Evolutionary conservation across 176 grass and related monocot genomes (phyloP).

Genomic region (Oryza meridionalis): DNA sequence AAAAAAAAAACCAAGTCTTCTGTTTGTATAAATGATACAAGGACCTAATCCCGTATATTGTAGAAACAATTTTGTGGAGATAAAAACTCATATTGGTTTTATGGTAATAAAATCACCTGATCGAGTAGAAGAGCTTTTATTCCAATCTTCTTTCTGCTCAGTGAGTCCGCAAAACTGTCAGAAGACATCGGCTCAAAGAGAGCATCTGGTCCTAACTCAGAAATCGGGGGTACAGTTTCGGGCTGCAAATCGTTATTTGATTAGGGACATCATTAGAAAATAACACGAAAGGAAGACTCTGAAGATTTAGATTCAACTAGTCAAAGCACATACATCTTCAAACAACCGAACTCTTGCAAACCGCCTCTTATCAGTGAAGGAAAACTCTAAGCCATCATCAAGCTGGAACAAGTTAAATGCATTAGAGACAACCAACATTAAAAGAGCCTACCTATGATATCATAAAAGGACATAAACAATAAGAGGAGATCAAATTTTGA

Average conservation of each 20-base stretch:
- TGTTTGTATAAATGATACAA: slow-evolving; percentile 17
- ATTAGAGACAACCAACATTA: not conserved
- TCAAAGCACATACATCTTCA: slow-evolving; percentile 64
- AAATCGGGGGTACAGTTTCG: slow-evolving; percentile 82
- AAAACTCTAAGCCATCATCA: slow-evolving; percentile 94
- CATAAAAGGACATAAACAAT: not conserved
- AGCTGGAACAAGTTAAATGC: slow-evolving; percentile 52
- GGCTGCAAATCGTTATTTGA: slow-evolving; percentile 56
- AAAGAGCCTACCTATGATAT: not conserved
- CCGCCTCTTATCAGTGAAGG: slow-evolving; percentile 96
- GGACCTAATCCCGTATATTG: not conserved
- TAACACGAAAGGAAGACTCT: not conserved
- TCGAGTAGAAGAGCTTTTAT: slow-evolving; percentile 93
- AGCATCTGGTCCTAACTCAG: slow-evolving; percentile 89
- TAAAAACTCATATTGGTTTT: slow-evolving; percentile 11
- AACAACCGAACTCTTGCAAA: slow-evolving; percentile 87
- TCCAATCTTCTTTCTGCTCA: slow-evolving; percentile 74
- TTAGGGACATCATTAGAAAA: slow-evolving; percentile 20
- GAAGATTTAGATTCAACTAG: not conserved
- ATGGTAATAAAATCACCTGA: slow-evolving; percentile 58
- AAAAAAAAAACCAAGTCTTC: not conserved
- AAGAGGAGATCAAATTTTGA: not conserved
- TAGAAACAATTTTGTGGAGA: slow-evolving; percentile 18
- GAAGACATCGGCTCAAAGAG: slow-evolving; percentile 80
- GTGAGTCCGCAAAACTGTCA: slow-evolving; percentile 53